Conservation (phyloP, 768 basidiomycete genomes). For the Boletus subcaerulescens region DNA sequence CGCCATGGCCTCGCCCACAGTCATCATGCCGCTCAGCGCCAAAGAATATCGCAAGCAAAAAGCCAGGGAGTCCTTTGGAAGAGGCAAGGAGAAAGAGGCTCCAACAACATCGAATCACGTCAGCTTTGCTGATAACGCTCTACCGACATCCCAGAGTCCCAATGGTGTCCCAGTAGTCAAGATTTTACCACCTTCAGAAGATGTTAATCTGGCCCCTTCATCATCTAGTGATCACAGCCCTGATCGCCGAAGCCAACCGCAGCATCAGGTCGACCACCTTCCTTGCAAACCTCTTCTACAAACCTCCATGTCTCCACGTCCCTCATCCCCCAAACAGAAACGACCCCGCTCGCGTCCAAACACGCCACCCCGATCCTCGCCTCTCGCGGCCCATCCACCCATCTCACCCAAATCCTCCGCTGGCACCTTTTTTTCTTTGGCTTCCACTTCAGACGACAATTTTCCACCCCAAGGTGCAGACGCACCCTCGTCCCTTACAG, state of each 20-base stretch:
- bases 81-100: conserved; percentile 6
- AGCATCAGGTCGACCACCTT: background rate
- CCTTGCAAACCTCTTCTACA: conserved; percentile 2
- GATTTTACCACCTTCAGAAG: conserved; percentile 15
- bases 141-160: background rate
- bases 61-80: conserved; percentile 3
- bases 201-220: background rate
- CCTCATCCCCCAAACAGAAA: conserved; percentile 7
- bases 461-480: background rate
- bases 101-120: conserved; percentile 4
- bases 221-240: background rate
- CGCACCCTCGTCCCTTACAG: background rate
- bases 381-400: conserved; percentile 6
- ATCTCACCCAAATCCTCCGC: conserved; percentile 30
- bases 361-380: conserved; percentile 15
- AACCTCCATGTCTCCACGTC: conserved; percentile 1
- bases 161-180: conserved; percentile 9
- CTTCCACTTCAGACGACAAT: conserved; percentile 20
- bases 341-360: conserved; percentile 17
- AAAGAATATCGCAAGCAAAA: conserved; percentile 27
- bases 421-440: conserved; percentile 24
- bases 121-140: conserved; percentile 10
- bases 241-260: conserved; percentile 4
- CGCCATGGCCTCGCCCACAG: conserved; percentile 24
- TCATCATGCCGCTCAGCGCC: conserved; percentile 32